Base-by-base conservation (phyloP, 305 asterid genomes). In the Rubia peregrina region DNA sequence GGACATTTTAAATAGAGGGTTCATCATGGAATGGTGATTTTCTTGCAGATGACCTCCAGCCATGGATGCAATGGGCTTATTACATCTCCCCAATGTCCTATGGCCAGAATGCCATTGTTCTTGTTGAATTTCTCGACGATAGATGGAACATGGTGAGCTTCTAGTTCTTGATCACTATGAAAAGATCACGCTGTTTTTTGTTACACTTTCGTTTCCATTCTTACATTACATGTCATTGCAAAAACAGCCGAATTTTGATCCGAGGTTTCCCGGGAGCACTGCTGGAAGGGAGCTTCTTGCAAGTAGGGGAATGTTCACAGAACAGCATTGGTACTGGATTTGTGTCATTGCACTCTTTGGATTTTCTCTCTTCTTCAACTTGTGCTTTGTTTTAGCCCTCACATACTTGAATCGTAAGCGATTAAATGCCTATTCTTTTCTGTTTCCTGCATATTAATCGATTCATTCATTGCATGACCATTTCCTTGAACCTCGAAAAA, bases 21-120 rank as follows among this genome's bases (percentile, higher is more conserved):
- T 26, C 38, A 69, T 51, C 48, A 10, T 65, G 69, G 21, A n/a
- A 65, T 42, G 9, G 9, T 65, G 24, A 19, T 65, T 65, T 65
- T 44, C 42, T 40, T 40, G 71, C 85, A 92, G 98, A 92, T 70
- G 95, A 92, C 82, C 88, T 89, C 55, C 66, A 82, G 70, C 92
- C 96, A 67, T 92, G 96, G 96, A 82, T 88, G 88, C 78, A 77
- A 66, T 92, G 98, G 98, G 98, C 92, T 55, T 92, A 80, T 62
- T 91, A 89, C 55, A 9, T 80, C 49, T 91, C 98, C 68, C 98
- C 96, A 65, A 86, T 91, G 98, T 85, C 86, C 84, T 91, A 89
- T 61, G 96, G 90, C 67, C 96, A 89, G 85, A 91, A 89, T 63
- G 98, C 98, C 41, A 79, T 91, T 51, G 92, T 91, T 81, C 85